phyloP scores from a whole-genome alignment of 2,329 filamentous ascomycete species.

The Fusarium armeniacum region DNA sequence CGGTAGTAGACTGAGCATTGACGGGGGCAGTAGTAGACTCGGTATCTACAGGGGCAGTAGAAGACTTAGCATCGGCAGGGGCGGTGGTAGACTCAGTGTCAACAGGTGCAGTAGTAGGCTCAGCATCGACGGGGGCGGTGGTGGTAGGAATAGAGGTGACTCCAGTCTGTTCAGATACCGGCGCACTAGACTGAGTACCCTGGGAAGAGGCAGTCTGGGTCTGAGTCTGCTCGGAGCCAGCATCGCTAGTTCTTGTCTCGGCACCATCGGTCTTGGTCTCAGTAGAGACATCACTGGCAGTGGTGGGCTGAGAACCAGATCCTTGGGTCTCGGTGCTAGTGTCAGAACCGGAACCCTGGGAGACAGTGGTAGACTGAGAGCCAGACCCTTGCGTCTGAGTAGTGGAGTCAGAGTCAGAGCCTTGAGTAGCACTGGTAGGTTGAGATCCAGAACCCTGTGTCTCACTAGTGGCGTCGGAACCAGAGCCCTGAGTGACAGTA shows the following conservation, averaged over 20 bases:
- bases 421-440: neutral
- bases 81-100: neutral
- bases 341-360: neutral
- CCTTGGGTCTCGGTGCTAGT: no score
- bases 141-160: neutral
- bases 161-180: neutral
- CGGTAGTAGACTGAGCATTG: neutral
- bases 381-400: neutral
- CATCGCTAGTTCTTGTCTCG: neutral
- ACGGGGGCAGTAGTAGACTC: neutral
- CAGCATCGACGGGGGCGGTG: neutral
- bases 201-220: neutral
- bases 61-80: neutral
- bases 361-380: neutral
- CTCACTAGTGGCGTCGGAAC: neutral
- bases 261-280: neutral
- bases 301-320: neutral
- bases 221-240: neutral
- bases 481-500: neutral
- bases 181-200: neutral
- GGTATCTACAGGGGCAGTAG: neutral
- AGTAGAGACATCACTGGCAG: neutral
- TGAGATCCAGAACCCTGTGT: neutral
- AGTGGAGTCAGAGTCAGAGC: neutral
- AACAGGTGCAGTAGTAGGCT: neutral